These are phyloP conservation scores for Tetrastigma voinierianum DNA, from an alignment of 164 flowering plant genomes.

Conservation along the genomic window DNA sequence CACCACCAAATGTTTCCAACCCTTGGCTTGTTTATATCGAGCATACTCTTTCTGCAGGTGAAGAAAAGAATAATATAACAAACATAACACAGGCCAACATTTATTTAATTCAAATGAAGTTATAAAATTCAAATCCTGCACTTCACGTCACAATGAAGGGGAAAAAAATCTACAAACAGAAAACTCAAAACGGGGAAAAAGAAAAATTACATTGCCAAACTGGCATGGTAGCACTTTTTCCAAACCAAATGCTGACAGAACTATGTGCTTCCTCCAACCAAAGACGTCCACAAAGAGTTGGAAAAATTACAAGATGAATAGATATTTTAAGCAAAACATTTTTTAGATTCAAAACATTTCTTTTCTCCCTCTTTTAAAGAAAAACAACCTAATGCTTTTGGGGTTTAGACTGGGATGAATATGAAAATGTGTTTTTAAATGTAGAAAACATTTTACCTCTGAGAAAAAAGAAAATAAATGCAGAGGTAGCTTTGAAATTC, in stretches of 20 bases:
- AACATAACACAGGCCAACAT: not conserved
- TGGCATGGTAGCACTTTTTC: not conserved
- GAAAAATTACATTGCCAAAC: too few species aligned
- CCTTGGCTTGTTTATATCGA: slow-evolving; percentile 63
- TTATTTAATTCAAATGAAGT: not conserved
- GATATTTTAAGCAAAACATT: not conserved
- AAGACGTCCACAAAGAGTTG: not conserved
- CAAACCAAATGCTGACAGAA: not conserved
- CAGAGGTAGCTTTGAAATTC: too few species aligned
- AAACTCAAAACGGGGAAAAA: too few species aligned
- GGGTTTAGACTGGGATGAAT: too few species aligned
- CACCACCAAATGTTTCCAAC: slow-evolving; percentile 69
- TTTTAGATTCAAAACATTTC: too few species aligned
- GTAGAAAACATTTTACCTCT: too few species aligned
- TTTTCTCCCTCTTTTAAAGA: too few species aligned
- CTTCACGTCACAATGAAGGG: not conserved
- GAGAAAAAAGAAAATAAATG: too few species aligned
- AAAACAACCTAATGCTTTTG: too few species aligned
- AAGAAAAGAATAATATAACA: not conserved
- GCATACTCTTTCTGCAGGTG: slow-evolving; percentile 65
- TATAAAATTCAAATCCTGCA: not conserved
- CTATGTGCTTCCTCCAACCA: not conserved
- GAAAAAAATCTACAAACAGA: not conserved
- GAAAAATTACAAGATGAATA: not conserved
- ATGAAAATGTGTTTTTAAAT: too few species aligned